phyloP scores from a whole-genome alignment of 2,329 filamentous ascomycete genomes.

The Claviceps sp. region DNA sequence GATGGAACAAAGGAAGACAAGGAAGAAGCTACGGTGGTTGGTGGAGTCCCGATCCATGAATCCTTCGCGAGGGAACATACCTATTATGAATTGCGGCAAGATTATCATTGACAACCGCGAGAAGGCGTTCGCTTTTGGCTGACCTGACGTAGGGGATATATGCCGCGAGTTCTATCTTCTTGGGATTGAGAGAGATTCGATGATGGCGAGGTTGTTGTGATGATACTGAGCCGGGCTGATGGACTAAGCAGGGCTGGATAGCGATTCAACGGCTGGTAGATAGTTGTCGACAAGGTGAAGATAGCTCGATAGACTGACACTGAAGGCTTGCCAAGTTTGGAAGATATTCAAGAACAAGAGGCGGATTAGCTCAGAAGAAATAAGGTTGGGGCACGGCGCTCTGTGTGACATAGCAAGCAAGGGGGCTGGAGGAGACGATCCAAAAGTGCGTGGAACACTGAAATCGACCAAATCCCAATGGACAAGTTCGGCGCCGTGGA shows the following conservation, averaged over 20 bases:
- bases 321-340: not conserved
- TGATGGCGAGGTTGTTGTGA: not conserved
- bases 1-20: not conserved
- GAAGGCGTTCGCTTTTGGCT: not conserved
- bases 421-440: constrained; percentile 8
- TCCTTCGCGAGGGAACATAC: not conserved
- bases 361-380: constrained; percentile 6
- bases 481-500: constrained; percentile 15
- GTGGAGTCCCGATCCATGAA: not conserved
- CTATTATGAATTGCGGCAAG: not conserved
- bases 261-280: not conserved
- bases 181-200: not conserved
- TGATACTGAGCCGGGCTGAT: not conserved
- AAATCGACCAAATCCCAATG: constrained; percentile 14
- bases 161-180: not conserved
- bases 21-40: not conserved
- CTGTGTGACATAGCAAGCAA: constrained; percentile 11
- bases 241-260: not conserved
- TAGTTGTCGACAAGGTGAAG: not conserved
- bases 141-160: not conserved
- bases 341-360: constrained; percentile 1
- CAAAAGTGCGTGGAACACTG: constrained; percentile 1
- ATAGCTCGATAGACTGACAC: not conserved
- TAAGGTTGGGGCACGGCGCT: constrained; percentile 9
- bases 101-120: not conserved